These are phyloP conservation scores for Aspergillus puulaauensis DNA, from an alignment of 2,329 filamentous ascomycete species.

Conservation along the genomic window DNA sequence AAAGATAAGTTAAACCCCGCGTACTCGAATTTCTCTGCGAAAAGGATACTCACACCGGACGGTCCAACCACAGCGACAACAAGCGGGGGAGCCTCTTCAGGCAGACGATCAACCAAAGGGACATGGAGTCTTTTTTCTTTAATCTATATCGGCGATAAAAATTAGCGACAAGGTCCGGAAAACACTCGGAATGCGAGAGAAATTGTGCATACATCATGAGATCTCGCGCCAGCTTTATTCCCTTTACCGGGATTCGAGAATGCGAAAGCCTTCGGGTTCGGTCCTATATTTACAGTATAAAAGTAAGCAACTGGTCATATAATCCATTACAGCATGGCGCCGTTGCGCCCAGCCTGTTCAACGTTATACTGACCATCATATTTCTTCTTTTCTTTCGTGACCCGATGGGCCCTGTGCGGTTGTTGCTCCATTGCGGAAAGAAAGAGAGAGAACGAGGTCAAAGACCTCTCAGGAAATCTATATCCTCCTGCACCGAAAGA, in stretches of 20 bases:
- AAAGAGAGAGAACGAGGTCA: slow-evolving; percentile 20
- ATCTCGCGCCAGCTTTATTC: slow-evolving; percentile 63
- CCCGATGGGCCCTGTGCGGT: slow-evolving; percentile 79
- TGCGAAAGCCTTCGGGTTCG: slow-evolving; percentile 88
- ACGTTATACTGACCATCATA: slow-evolving; percentile 52
- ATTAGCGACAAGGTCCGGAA: slow-evolving; percentile 16
- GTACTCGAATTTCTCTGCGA: neutral
- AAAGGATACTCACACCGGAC: slow-evolving; percentile 65
- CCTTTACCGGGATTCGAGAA: slow-evolving; percentile 79
- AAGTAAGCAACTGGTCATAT: neutral
- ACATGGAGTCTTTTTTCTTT: slow-evolving; percentile 97
- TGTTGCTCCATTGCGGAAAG: slow-evolving; percentile 71
- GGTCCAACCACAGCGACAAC: slow-evolving; percentile 94
- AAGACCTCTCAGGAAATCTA: slow-evolving; percentile 23
- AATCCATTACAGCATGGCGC: neutral
- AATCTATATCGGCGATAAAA: slow-evolving; percentile 55
- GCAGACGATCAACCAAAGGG: slow-evolving; percentile 89
- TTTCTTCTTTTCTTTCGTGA: slow-evolving; percentile 86
- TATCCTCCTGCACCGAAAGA: slow-evolving; percentile 2
- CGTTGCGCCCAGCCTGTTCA: neutral
- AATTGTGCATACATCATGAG: slow-evolving; percentile 51
- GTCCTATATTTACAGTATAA: slow-evolving; percentile 48
- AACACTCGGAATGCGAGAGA: neutral
- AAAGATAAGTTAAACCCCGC: neutral
- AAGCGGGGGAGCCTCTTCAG: slow-evolving; percentile 90